Evolutionary conservation across 257 asterid species (phyloP), one percentile per base, ranked within the genome.

Genomic region (Gentiana dahurica): DNA sequence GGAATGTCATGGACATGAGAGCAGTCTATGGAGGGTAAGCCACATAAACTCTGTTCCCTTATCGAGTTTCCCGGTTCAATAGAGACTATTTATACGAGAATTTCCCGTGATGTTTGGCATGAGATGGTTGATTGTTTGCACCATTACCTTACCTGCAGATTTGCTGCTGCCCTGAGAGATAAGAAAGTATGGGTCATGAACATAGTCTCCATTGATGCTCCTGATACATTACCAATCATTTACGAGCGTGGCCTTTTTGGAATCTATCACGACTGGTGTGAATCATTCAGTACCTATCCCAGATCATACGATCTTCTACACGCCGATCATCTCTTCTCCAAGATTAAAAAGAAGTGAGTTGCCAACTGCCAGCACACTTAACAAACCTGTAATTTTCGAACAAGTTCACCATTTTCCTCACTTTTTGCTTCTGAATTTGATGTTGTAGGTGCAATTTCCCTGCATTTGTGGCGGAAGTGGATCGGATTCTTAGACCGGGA

Each of bases 1-100:
- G 98, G 65, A 91, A 91, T 73, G 95, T 63, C 64, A 91, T 91
- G 98, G 98, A 91, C 72, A 87, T 91, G 98, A 85, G 95, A 63
- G 84, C 98, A 43, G 80, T 91, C 71, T 87, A 87, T 68, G 98
- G 98, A 85, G 98, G 98, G 98, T 91, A 78, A 77, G 84, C 45
- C 51, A 45, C 15, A 63, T 53, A 55, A 37, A 46, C 10, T 55
- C 32, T 55, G 8, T 3, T 35, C 12, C 24, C 24, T 24, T 24
- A 24, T 24, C 24, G 24, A 24, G 24, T 24, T 24, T 24, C 24
- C 24, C 24, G 24, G 24, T 24, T 24, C 24, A 24, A 24, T 24
- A 24, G 24, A 24, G 24, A 24, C 24, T 24, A 24, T 24, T 24
- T 24, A 24, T 24, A 24, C 24, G 24, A 24, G 24, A 24, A 24